phyloP scores from a whole-genome alignment of 306 rosid genomes.

The Glycine latifolia region DNA sequence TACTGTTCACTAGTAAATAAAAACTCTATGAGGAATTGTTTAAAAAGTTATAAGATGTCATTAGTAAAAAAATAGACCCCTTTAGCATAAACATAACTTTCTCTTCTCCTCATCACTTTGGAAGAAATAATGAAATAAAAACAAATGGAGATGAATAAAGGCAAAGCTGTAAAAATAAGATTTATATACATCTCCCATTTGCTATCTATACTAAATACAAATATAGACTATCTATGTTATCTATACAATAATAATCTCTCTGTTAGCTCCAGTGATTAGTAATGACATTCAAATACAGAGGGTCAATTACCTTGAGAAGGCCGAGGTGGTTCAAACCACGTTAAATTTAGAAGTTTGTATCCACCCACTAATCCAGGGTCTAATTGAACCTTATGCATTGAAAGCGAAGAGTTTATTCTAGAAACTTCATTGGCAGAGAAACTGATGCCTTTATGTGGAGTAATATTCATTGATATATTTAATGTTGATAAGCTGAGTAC shows the following conservation, averaged over 20 bases:
- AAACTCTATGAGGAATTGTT: slow-evolving; percentile 7
- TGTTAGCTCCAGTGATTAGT: slow-evolving; percentile 1
- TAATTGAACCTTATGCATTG: slow-evolving; percentile 73
- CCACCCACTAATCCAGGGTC: slow-evolving; percentile 78
- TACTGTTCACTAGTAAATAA: slow-evolving; percentile 14
- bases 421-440: slow-evolving; percentile 78
- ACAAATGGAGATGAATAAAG: slow-evolving; percentile 26
- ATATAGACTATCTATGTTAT: slow-evolving; percentile 13
- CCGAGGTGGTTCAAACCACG: slow-evolving; percentile 85
- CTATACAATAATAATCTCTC: slow-evolving; percentile 23
- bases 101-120: slow-evolving; percentile 30
- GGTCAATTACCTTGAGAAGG: slow-evolving; percentile 72
- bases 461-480: slow-evolving; percentile 92
- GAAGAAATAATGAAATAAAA: slow-evolving; percentile 32
- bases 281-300: slow-evolving; percentile 10
- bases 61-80: not conserved
- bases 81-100: not conserved
- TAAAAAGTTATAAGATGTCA: not conserved
- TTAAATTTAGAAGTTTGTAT: slow-evolving; percentile 80
- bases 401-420: slow-evolving; percentile 75
- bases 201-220: not conserved
- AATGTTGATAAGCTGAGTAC: slow-evolving; percentile 63
- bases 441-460: slow-evolving; percentile 75
- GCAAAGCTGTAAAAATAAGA: not conserved
- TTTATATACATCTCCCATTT: slow-evolving; percentile 19